These are phyloP conservation scores for Monosporascus sp. DNA, from an alignment of 2,329 filamentous ascomycete species.

Conservation along the genomic window DNA sequence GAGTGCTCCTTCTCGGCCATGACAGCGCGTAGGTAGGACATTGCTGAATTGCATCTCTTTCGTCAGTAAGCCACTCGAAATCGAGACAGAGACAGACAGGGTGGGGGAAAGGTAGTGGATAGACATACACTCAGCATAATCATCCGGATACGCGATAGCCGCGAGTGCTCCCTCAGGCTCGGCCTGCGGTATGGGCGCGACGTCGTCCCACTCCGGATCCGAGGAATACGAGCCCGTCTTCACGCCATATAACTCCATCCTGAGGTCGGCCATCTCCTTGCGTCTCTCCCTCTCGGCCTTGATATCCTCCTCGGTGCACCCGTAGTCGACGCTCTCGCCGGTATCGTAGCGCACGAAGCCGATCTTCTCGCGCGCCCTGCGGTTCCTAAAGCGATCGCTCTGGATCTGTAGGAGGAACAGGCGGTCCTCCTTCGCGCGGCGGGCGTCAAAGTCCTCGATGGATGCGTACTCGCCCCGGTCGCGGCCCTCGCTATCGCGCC, in stretches of 20 bases:
- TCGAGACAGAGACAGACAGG: not conserved
- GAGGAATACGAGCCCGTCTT: conserved; percentile 50
- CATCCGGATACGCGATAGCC: conserved; percentile 84
- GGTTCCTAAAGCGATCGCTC: conserved; percentile 39
- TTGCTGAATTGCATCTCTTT: conserved; percentile 46
- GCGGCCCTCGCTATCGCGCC: conserved; percentile 44
- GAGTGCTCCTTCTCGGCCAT: conserved; percentile 88
- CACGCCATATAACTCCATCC: conserved; percentile 48
- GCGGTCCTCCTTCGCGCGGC: conserved; percentile 35
- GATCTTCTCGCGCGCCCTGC: conserved; percentile 24
- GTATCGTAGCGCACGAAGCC: not conserved
- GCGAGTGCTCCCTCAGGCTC: conserved; percentile 82
- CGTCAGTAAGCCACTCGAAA: not conserved
- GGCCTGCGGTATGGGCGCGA: conserved; percentile 75
- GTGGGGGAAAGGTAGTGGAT: not conserved
- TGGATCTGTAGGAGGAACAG: conserved; percentile 39
- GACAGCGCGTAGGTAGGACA: conserved; percentile 86
- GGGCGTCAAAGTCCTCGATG: conserved; percentile 39
- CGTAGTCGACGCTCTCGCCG: conserved; percentile 7
- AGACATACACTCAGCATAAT: conserved; percentile 71
- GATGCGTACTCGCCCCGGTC: conserved; percentile 42
- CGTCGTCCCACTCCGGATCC: conserved; percentile 77
- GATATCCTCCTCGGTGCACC: conserved; percentile 32
- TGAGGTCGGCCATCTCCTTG: conserved; percentile 45
- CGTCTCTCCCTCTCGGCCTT: conserved; percentile 42